Base-by-base conservation (phyloP, 768 basidiomycete genomes). In the Mycena amicta region DNA sequence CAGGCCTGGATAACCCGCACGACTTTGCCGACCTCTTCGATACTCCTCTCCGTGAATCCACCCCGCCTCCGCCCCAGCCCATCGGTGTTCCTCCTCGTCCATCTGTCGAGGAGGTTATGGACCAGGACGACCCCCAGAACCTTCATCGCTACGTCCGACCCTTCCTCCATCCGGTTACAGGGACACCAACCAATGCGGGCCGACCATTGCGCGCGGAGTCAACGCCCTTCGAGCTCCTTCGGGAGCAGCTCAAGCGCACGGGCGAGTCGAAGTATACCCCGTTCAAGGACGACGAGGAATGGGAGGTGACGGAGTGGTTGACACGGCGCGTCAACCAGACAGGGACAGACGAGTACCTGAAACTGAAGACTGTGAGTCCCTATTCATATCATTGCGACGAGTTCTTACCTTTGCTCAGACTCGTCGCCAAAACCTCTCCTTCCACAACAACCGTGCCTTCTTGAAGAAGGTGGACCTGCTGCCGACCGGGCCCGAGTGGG, bases 271-370 rank as follows among this genome's bases (percentile, higher is more conserved):
- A 59, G 62, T 60, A 62, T 50, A 1, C 8, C 33, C 71, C 72
- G 11, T 74, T 73, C 49, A 49, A 27, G 5, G 51, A 59, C 20
- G 52, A 60, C 28, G 68, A 69, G 5, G 68, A 75, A 23, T 71
- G 70, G 61, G 63, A 67, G 12, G 43, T 74, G 0, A 73, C 66
- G 1, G 46, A 59, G 26, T 74, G 67, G 69, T 40, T 74, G 22
- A 66, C 67, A n/a, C 59, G 47, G 6, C 33, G 33, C 18, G 64
- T 54, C 57, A 46, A 18, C 50, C 66, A 16, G 50, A 71, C 25
- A 61, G 37, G 8, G 52, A 67, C 51, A 65, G 64, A 26, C 59
- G 71, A 45, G 25, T 59, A 52, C 43, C 20, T 63, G 62, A 63
- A 59, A 6, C 23, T 60, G 2, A 12, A 49, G 3, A 55, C 55